Evolutionary conservation across 257 asterid genomes (phyloP).

Genomic region (Solanum sparsipilum): DNA sequence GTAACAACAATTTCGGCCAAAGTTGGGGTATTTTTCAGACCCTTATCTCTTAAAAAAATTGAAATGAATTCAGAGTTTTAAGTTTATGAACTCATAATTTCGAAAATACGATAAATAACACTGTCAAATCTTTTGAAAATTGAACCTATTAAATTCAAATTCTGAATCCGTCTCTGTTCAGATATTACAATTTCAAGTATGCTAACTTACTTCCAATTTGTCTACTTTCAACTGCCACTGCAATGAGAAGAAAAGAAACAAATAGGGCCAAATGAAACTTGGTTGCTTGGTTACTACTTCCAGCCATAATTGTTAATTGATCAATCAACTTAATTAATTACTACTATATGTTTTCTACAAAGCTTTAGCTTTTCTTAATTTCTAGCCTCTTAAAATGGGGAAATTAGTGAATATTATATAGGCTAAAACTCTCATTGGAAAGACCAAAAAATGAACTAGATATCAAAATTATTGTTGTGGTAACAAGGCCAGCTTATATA

Average conservation of each 20-base stretch:
- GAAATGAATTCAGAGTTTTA: not conserved
- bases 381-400: not conserved
- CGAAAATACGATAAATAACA: not conserved
- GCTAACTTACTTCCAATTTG: not conserved
- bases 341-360: not conserved
- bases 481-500: not conserved
- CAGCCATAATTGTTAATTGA: not conserved
- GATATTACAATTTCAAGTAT: not conserved
- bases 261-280: not conserved
- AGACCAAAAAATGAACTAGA: not conserved
- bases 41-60: not conserved
- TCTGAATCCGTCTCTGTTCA: fast-evolving
- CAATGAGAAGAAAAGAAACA: not conserved
- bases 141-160: not conserved
- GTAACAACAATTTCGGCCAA: too few relatives aligned
- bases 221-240: not conserved
- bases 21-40: too few relatives aligned
- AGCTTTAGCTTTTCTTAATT: not conserved
- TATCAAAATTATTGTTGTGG: not conserved
- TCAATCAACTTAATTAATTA: not conserved
- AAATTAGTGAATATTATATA: not conserved
- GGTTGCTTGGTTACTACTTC: not conserved
- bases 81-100: not conserved
- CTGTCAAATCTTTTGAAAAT: not conserved
- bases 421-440: not conserved